These are phyloP conservation scores for Boletus subcaerulescens DNA, from an alignment of 768 basidiomycete species.

Conservation along the genomic window DNA sequence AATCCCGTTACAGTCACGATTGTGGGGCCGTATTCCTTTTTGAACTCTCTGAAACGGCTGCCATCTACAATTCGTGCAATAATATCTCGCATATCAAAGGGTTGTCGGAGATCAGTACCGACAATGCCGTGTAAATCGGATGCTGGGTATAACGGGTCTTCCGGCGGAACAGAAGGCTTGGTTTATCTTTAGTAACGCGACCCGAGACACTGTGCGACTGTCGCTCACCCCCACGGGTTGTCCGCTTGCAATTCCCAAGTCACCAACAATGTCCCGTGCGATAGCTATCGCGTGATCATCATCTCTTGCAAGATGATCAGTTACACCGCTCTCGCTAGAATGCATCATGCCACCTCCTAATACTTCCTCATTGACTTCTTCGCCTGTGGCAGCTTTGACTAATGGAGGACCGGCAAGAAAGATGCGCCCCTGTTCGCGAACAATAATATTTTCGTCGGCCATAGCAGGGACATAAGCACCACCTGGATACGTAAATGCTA, in stretches of 20 bases:
- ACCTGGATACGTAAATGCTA: constrained; percentile 38
- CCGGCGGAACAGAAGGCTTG: constrained; percentile 58
- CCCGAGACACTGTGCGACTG: background rate
- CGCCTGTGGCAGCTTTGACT: constrained; percentile 93
- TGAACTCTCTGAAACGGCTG: constrained; percentile 90
- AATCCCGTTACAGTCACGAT: constrained; percentile 69
- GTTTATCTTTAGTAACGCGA: constrained; percentile 8
- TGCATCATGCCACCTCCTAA: constrained; percentile 92
- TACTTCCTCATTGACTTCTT: constrained; percentile 89
- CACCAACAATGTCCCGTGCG: constrained; percentile 73
- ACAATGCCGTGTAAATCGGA: constrained; percentile 89
- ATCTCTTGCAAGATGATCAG: constrained; percentile 81
- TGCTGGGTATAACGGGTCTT: constrained; percentile 75
- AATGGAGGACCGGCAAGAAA: constrained; percentile 94
- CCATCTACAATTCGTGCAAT: constrained; percentile 91
- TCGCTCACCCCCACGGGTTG: constrained; percentile 46
- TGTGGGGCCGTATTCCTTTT: constrained; percentile 90
- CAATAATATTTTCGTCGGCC: constrained; percentile 93
- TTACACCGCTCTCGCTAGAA: constrained; percentile 86
- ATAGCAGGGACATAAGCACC: constrained; percentile 96
- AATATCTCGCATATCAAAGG: constrained; percentile 93
- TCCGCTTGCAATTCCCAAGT: constrained; percentile 65
- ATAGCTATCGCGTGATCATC: constrained; percentile 85
- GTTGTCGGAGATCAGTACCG: constrained; percentile 82
- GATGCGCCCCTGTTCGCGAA: constrained; percentile 87